phyloP scores from a whole-genome alignment of 139 green algal species.

The Astrephomene gubernaculifera region DNA sequence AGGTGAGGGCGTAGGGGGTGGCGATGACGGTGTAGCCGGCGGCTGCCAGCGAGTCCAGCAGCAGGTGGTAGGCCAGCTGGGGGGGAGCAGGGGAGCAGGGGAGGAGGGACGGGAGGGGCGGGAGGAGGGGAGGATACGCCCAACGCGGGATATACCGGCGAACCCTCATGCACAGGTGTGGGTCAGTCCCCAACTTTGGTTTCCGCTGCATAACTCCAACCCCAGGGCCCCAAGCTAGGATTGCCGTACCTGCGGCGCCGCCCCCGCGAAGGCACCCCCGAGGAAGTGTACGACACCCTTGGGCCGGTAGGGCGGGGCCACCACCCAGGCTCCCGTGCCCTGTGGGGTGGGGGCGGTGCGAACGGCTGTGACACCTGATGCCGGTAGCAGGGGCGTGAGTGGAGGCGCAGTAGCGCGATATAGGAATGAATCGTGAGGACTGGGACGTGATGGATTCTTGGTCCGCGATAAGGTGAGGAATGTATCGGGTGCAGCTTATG shows the following conservation, averaged over 20 bases:
- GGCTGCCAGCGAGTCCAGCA: conserved; percentile 61
- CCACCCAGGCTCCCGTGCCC: conserved; percentile 33
- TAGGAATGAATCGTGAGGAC: too few relatives aligned
- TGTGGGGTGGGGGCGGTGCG: not conserved
- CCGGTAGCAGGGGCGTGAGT: too few relatives aligned
- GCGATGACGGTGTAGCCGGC: conserved; percentile 74
- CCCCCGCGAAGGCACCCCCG: conserved; percentile 76
- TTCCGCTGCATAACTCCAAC: too few relatives aligned
- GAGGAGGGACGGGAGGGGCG: not conserved
- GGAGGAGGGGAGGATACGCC: not conserved
- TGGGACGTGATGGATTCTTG: too few relatives aligned
- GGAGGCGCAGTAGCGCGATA: too few relatives aligned
- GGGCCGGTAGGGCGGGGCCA: conserved; percentile 2
- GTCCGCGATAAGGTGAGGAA: too few relatives aligned
- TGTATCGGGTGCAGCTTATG: too few relatives aligned
- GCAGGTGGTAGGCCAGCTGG: conserved; percentile 50
- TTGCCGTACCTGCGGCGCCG: conserved; percentile 69
- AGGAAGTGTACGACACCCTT: conserved; percentile 79
- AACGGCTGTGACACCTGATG: too few relatives aligned
- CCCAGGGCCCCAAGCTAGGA: too few relatives aligned
- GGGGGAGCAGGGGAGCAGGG: not conserved
- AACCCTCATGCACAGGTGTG: not conserved
- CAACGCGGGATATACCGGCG: not conserved
- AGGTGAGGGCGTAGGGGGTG: conserved; percentile 74
- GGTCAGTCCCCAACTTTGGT: too few relatives aligned